Percentiles rank a stretch among this genome's conserved stretches.
phyloP scores from a whole-genome alignment of 306 rosid species.

The Canavalia gladiata region DNA sequence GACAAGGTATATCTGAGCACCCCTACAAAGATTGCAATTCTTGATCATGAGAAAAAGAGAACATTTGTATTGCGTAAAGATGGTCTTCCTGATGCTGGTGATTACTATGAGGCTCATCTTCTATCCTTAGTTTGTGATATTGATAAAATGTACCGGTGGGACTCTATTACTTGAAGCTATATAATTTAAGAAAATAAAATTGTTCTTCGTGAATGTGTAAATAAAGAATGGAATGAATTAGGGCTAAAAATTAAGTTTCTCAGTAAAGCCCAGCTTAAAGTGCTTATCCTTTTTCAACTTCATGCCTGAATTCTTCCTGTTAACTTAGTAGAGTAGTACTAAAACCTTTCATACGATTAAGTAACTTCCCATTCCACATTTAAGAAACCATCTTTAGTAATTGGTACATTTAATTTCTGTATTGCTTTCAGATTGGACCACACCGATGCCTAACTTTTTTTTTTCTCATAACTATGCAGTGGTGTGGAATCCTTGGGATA shows the following conservation, averaged over 20 bases:
- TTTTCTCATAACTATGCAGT: conserved; percentile 50
- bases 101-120: conserved; percentile 35
- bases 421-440: conserved; percentile 23
- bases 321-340: background rate
- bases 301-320: conserved; percentile 13
- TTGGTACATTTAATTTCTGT: background rate
- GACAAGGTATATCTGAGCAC: conserved; percentile 85
- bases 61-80: conserved; percentile 84
- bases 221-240: background rate
- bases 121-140: background rate
- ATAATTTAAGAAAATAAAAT: background rate
- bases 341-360: conserved; percentile 10
- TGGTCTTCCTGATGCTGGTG: conserved; percentile 95
- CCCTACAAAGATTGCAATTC: conserved; percentile 83
- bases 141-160: background rate
- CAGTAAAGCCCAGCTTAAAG: conserved; percentile 8
- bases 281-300: background rate
- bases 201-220: background rate
- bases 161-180: conserved; percentile 1
- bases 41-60: conserved; percentile 87
- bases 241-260: conserved; percentile 20
- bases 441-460: background rate
- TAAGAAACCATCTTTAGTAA: background rate
- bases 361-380: conserved; percentile 4
- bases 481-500: conserved; percentile 97